Evolutionary conservation across 2,329 filamentous ascomycete genomes (phyloP), one percentile per base, ranked within the genome.

Genomic region (Orbilia quercus): DNA sequence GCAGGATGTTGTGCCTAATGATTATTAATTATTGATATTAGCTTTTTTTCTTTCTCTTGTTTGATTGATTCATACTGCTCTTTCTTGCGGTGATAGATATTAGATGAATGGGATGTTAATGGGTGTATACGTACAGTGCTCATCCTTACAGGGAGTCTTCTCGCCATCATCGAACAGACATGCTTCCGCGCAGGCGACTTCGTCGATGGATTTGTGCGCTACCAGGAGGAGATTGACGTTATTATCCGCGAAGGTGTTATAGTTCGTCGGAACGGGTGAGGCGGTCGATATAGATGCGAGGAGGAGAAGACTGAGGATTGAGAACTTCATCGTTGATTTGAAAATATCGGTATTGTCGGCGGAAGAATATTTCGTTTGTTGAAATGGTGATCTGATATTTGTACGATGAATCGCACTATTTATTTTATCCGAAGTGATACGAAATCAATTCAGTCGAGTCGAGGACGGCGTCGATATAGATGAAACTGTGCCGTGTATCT

Each of bases 131-230:
- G 11, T 58, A 66, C 54, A 67, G 16, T 47, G 44, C 16, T 67
- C 31, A 28, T 57, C 55, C 18, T 67, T 58, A n/a, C 63, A 67
- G 22, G 63, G 63, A 6, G 42, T 23, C 16, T 55, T 31, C 12
- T 40, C 23, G 25, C 45, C 34, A 12, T 58, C 51, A n/a, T 53
- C 23, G 28, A 59, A 67, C 11, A 67, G 48, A 22, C 63, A 67
- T 5, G 20, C 25, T 44, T 58, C 34, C 2, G 63, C 63, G 14
- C 63, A 67, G 16, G 44, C 25, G 6, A 67, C 36, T 25, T 67
- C 53, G 28, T 67, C 55, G 54, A 67, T 67, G 18, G 53, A 53
- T 53, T 45, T 53, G 7, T 67, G 53, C 3, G 63, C 63, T 18
- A 67, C 45, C 18, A 44, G 34, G 53, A 67, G 53, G 14, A 59